Evolutionary conservation across 129 eudicot genomes (phyloP).

Genomic region (Chrysanthemum lavandulifolium): DNA sequence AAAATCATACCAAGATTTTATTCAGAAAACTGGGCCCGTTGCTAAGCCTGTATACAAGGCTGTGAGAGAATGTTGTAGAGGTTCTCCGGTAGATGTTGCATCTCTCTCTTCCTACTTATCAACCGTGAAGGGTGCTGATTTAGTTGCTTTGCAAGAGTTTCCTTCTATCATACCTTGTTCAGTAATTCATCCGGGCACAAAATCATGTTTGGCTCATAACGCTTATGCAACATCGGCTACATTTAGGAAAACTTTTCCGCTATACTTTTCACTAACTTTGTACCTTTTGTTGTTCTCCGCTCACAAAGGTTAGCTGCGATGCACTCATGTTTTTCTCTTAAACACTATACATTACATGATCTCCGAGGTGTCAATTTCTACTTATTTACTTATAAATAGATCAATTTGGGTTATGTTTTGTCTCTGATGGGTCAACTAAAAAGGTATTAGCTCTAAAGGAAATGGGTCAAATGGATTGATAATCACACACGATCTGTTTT

Average conservation of each 20-base stretch:
- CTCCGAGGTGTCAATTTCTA: too few species aligned
- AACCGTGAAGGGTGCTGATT: slow-evolving; percentile 41
- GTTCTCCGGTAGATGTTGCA: slow-evolving; percentile 79
- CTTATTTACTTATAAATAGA: too few species aligned
- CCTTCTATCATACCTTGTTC: slow-evolving; percentile 91
- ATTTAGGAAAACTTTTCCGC: slow-evolving; percentile 92
- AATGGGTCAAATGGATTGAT: too few species aligned
- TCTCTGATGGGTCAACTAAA: too few species aligned
- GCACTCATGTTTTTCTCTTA: slow-evolving; percentile 11
- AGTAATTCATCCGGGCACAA: slow-evolving; percentile 80
- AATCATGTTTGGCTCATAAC: slow-evolving; percentile 80
- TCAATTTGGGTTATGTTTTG: too few species aligned
- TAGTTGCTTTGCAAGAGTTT: slow-evolving; percentile 61
- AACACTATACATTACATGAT: neutral
- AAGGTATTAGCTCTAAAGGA: too few species aligned
- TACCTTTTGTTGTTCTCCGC: slow-evolving; percentile 93
- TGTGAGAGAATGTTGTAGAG: slow-evolving; percentile 94
- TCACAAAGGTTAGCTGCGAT: slow-evolving; percentile 67
- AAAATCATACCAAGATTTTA: slow-evolving; percentile 89
- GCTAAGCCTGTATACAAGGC: slow-evolving; percentile 90
- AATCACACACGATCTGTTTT: too few species aligned
- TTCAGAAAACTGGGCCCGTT: slow-evolving; percentile 99
- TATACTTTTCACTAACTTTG: slow-evolving; percentile 94
- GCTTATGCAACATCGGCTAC: slow-evolving; percentile 71
- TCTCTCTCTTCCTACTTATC: slow-evolving; percentile 73